Conservation (phyloP, 176 grass and related monocot genomes). For the Cenchrus americanus region DNA sequence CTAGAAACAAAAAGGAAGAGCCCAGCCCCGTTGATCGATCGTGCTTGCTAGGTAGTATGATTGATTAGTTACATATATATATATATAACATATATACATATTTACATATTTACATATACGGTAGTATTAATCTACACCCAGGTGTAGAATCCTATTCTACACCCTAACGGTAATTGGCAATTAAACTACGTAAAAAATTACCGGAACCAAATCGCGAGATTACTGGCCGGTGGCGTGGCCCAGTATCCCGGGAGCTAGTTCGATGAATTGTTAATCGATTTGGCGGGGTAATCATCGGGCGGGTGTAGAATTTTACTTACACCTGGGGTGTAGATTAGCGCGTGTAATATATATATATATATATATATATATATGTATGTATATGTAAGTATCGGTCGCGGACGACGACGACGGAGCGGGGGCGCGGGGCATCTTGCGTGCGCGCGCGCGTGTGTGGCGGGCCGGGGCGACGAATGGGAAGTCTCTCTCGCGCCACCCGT, state of each 20-base stretch:
- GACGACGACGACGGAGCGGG: background rate
- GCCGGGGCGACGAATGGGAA: background rate
- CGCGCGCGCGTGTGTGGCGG: too few relatives aligned
- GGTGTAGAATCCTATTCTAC: too few relatives aligned
- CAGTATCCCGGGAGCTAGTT: too few relatives aligned
- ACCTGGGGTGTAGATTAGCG: too few relatives aligned
- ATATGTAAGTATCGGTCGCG: background rate
- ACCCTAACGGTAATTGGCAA: too few relatives aligned
- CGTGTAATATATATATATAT: background rate
- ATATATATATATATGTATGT: background rate
- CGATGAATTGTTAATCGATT: too few relatives aligned
- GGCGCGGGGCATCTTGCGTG: background rate
- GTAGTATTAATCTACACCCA: too few relatives aligned
- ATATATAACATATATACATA: background rate
- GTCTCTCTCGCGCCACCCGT: conserved; percentile 12
- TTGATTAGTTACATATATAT: background rate
- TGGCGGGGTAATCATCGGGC: too few relatives aligned
- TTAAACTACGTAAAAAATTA: too few relatives aligned
- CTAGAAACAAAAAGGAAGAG: background rate
- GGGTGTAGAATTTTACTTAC: too few relatives aligned
- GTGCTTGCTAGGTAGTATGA: background rate
- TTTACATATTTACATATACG: background rate
- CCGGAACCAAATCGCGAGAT: too few relatives aligned
- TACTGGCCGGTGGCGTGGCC: too few relatives aligned
- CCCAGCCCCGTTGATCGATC: background rate